Evolutionary conservation across 345 rosid species (phyloP).

Genomic region (Bruguiera gymnorhiza): DNA sequence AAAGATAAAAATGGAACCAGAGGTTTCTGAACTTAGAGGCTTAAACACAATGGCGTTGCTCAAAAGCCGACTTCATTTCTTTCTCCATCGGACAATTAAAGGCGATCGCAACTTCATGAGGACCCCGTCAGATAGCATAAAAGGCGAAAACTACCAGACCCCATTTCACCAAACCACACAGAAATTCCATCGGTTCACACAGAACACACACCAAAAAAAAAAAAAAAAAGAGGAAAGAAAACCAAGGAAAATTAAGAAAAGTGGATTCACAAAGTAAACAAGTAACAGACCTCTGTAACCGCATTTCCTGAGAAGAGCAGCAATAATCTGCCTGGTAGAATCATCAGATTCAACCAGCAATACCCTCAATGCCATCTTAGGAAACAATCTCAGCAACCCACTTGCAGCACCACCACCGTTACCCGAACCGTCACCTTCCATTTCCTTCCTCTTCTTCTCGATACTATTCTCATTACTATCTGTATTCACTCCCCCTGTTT

Average conservation of each 20-base stretch:
- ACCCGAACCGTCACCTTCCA: slow-evolving; percentile 25
- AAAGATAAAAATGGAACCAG: too few relatives aligned
- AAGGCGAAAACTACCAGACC: neutral
- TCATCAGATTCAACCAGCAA: slow-evolving; percentile 92
- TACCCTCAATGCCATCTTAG: slow-evolving; percentile 61
- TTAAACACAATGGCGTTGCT: too few relatives aligned
- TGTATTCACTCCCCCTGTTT: neutral
- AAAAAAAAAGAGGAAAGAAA: too few relatives aligned
- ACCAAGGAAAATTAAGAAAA: neutral
- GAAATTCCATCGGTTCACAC: too few relatives aligned
- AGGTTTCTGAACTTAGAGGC: too few relatives aligned
- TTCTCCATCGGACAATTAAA: too few relatives aligned
- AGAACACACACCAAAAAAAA: too few relatives aligned
- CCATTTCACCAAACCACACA: neutral
- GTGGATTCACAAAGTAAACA: neutral
- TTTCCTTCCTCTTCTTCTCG: slow-evolving; percentile 16
- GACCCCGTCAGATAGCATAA: too few relatives aligned
- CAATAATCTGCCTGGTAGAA: slow-evolving; percentile 81
- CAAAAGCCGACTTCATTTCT: too few relatives aligned
- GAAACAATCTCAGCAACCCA: slow-evolving; percentile 68
- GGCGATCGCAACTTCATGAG: neutral
- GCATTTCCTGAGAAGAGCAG: slow-evolving; percentile 87
- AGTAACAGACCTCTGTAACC: slow-evolving; percentile 64
- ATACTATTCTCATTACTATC: neutral
- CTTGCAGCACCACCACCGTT: slow-evolving; percentile 16